phyloP scores from a whole-genome alignment of 345 rosid species.

The Gossypium raimondii region DNA sequence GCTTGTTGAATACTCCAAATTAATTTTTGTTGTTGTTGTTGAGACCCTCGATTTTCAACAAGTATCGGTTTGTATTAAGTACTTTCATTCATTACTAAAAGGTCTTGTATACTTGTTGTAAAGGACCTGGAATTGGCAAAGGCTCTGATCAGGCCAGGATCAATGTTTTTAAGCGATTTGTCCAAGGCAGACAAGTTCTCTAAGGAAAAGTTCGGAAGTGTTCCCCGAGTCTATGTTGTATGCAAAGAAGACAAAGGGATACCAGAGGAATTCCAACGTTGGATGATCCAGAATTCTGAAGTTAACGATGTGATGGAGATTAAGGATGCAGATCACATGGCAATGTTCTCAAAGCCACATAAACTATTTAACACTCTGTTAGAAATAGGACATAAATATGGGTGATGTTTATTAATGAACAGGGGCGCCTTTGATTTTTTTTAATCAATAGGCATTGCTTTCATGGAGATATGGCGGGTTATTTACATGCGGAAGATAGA shows the following conservation, averaged over 20 bases:
- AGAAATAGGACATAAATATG: slow-evolving; percentile 21
- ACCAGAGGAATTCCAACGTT: slow-evolving; percentile 23
- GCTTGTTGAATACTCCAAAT: too few species aligned
- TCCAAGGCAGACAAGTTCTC: slow-evolving; percentile 22
- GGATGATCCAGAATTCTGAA: slow-evolving; percentile 31
- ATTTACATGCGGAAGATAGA: neutral
- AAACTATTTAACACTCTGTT: slow-evolving; percentile 29
- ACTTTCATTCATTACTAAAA: neutral
- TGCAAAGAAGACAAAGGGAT: slow-evolving; percentile 27
- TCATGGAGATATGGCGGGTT: neutral
- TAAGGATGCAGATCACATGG: slow-evolving; percentile 34
- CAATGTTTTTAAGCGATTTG: slow-evolving; percentile 25
- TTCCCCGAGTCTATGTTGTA: slow-evolving; percentile 17
- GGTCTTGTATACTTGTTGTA: neutral
- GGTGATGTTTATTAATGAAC: neutral
- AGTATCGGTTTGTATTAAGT: too few species aligned
- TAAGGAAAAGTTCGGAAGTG: slow-evolving; percentile 21
- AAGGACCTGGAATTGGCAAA: slow-evolving; percentile 41
- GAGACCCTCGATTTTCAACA: too few species aligned
- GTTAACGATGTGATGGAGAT: slow-evolving; percentile 31
- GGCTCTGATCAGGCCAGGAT: slow-evolving; percentile 28
- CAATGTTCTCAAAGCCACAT: slow-evolving; percentile 37
- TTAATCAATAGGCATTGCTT: neutral
- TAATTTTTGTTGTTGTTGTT: too few species aligned
- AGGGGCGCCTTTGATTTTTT: neutral